A percentile compares a stretch with the other conserved stretches of the same genome.
phyloP scores from a whole-genome alignment of 148 eudicot genomes.

The Amaranthus cruentus region DNA sequence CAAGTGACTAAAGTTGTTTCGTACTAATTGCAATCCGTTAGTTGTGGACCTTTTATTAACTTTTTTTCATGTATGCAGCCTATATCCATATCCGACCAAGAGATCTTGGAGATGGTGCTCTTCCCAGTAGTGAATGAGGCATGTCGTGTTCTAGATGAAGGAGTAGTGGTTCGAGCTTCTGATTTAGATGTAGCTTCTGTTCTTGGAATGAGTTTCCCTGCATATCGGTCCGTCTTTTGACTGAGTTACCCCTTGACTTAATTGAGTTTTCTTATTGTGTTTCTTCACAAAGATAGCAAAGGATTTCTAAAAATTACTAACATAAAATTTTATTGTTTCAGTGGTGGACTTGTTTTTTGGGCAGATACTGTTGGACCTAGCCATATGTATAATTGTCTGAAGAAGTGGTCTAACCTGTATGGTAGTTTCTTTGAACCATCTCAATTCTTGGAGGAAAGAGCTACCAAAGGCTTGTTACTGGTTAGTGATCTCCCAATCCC shows the following conservation, averaged over 20 bases:
- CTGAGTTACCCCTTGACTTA: background rate
- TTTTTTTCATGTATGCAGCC: constrained; percentile 48
- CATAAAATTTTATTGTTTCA: constrained; percentile 31
- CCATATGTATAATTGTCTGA: constrained; percentile 59
- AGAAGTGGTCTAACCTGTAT: constrained; percentile 64
- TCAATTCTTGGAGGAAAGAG: constrained; percentile 85
- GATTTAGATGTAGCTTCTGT: constrained; percentile 91
- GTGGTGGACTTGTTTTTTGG: constrained; percentile 93
- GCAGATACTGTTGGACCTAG: constrained; percentile 79
- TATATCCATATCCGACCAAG: constrained; percentile 68
- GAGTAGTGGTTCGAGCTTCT: constrained; percentile 83
- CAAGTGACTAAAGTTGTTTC: background rate
- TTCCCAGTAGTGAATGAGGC: constrained; percentile 97
- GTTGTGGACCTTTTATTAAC: constrained; percentile 11
- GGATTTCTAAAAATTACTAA: constrained; percentile 9
- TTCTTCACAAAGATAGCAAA: background rate
- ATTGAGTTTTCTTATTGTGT: background rate
- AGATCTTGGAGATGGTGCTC: constrained; percentile 83
- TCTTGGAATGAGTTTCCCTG: constrained; percentile 97
- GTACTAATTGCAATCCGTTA: background rate
- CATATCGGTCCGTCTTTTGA: constrained; percentile 65
- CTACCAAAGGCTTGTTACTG: constrained; percentile 65
- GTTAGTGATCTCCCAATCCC: constrained; percentile 33
- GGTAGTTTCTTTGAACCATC: constrained; percentile 85
- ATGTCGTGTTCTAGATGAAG: constrained; percentile 88